These are phyloP conservation scores for Ganoderma leucocontextum DNA, from an alignment of 1,284 basidiomycete species.

Conservation along the genomic window DNA sequence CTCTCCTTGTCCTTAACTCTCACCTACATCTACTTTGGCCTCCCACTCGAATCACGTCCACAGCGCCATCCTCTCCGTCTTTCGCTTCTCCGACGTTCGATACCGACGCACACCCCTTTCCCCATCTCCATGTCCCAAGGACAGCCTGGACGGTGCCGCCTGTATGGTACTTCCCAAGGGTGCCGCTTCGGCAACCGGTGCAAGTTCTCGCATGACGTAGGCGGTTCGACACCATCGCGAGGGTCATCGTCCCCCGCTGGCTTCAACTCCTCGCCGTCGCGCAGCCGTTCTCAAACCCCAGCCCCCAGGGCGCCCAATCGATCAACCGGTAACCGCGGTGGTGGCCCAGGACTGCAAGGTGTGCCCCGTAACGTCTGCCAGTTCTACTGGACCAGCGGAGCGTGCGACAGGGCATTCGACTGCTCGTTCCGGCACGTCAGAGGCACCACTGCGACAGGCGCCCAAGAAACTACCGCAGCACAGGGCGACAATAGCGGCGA, in stretches of 20 bases:
- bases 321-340: neutral
- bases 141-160: conserved; percentile 12
- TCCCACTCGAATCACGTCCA: neutral
- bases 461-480: conserved; percentile 4
- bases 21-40: neutral
- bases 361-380: conserved; percentile 54
- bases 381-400: conserved; percentile 60
- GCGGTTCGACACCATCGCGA: conserved; percentile 4
- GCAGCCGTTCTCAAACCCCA: conserved; percentile 20
- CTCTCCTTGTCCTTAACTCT: neutral
- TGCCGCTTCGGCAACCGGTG: conserved; percentile 31
- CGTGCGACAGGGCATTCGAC: conserved; percentile 55
- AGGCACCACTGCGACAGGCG: conserved; percentile 17
- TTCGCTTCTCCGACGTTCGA: neutral
- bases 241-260: conserved; percentile 13
- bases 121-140: conserved; percentile 22
- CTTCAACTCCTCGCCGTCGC: conserved; percentile 15
- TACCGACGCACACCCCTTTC: neutral
- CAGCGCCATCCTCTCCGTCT: neutral
- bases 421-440: conserved; percentile 56
- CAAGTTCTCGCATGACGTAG: conserved; percentile 33
- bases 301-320: conserved; percentile 1
- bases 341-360: neutral
- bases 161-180: conserved; percentile 1
- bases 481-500: neutral